These are phyloP conservation scores for Adansonia madagascariensis DNA, from an alignment of 441 rosid species.

Conservation along the genomic window DNA sequence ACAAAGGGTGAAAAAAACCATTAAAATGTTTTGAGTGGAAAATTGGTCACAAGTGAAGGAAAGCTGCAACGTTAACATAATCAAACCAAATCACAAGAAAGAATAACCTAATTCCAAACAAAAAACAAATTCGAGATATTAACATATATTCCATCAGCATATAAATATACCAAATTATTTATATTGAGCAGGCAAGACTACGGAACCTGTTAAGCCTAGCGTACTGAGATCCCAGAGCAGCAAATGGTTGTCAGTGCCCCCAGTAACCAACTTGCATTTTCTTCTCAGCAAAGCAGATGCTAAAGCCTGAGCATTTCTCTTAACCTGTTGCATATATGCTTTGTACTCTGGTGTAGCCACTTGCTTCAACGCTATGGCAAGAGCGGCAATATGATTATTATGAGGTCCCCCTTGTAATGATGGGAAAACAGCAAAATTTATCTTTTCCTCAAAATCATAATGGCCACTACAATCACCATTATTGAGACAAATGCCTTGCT, in stretches of 20 bases:
- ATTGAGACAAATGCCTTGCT: conserved; percentile 47
- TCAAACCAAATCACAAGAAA: neutral
- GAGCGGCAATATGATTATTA: conserved; percentile 96
- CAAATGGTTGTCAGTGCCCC: conserved; percentile 96
- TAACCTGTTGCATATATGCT: conserved; percentile 89
- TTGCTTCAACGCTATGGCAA: conserved; percentile 91
- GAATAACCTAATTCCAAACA: too few relatives aligned
- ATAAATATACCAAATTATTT: neutral
- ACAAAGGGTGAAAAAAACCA: neutral
- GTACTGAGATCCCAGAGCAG: conserved; percentile 91
- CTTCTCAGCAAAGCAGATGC: conserved; percentile 76
- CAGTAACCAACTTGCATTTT: conserved; percentile 87
- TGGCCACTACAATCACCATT: conserved; percentile 53
- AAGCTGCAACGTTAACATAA: neutral
- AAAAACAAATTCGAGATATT: neutral
- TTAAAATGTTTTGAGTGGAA: neutral
- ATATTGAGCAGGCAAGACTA: conserved; percentile 1
- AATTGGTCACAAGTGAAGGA: neutral
- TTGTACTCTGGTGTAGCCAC: conserved; percentile 81
- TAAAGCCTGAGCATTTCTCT: conserved; percentile 87
- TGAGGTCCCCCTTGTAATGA: conserved; percentile 98
- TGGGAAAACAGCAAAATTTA: conserved; percentile 90
- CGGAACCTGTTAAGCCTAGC: conserved; percentile 75
- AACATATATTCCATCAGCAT: neutral
- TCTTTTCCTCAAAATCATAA: conserved; percentile 83